A percentile compares a stretch with the other conserved stretches of the same genome.
phyloP scores from a whole-genome alignment of 2,329 filamentous ascomycete species.

The Alternaria solani region DNA sequence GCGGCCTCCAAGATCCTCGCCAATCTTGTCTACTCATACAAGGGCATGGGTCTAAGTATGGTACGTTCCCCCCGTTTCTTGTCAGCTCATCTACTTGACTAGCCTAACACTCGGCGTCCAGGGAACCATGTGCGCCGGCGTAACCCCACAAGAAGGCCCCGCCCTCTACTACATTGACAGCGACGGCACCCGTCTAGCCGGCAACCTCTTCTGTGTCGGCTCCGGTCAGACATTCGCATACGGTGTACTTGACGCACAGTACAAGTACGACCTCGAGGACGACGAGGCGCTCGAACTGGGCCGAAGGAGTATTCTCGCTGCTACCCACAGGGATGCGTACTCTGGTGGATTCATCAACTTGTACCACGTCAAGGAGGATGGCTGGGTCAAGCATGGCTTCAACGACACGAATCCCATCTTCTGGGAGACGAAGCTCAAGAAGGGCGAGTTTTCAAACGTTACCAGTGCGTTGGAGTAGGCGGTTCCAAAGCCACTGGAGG shows the following conservation, averaged over 20 bases:
- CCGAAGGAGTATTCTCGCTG: constrained; percentile 89
- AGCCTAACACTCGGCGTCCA: constrained; percentile 28
- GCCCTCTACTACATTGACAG: constrained; percentile 99
- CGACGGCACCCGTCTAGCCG: constrained; percentile 89
- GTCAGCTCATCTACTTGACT: not conserved
- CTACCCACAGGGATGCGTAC: constrained; percentile 97
- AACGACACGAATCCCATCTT: constrained; percentile 98
- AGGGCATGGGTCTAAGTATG: constrained; percentile 98
- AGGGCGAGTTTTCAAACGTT: constrained; percentile 97
- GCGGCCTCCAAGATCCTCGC: constrained; percentile 98
- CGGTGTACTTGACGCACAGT: constrained; percentile 95
- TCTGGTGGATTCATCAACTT: constrained; percentile 98
- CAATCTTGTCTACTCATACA: constrained; percentile 98
- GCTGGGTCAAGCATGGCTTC: constrained; percentile 99
- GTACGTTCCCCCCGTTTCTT: constrained; percentile 32
- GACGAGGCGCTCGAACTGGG: constrained; percentile 93
- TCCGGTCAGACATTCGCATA: constrained; percentile 99
- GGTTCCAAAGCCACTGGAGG: not conserved
- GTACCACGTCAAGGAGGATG: constrained; percentile 98
- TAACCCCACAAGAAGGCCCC: constrained; percentile 92
- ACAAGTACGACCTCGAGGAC: constrained; percentile 84
- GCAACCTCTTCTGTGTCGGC: constrained; percentile 97
- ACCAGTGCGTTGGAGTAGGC: constrained; percentile 74
- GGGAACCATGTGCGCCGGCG: constrained; percentile 98
- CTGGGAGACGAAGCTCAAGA: constrained; percentile 99